Percentiles rank a stretch among this genome's conserved stretches.
Conservation (phyloP, 352 stramenopile species). For the Phytopythium boreale region DNA sequence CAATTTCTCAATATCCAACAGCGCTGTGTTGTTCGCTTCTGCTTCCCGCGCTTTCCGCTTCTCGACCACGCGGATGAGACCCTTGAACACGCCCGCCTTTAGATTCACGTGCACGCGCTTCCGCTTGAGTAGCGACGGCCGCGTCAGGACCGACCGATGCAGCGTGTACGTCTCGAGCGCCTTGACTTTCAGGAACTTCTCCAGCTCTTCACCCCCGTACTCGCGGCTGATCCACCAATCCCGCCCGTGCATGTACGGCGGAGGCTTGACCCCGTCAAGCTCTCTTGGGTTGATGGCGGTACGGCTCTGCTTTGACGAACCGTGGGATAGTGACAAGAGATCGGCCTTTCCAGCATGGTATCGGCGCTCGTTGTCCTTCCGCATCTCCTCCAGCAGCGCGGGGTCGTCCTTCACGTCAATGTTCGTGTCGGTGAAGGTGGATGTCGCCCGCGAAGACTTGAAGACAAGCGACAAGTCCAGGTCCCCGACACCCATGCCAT, state of each 20-base stretch:
- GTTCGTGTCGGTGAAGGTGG: background rate
- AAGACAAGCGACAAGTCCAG: constrained; percentile 28
- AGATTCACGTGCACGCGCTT: constrained; percentile 55
- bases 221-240: constrained; percentile 75
- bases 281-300: background rate
- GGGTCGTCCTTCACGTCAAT: constrained; percentile 27
- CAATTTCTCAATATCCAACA: constrained; percentile 47
- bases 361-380: constrained; percentile 44
- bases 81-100: constrained; percentile 78
- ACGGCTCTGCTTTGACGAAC: background rate
- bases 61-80: constrained; percentile 60
- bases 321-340: constrained; percentile 23
- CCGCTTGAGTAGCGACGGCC: constrained; percentile 50
- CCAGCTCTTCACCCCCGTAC: constrained; percentile 69
- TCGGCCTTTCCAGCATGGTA: constrained; percentile 47
- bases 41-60: constrained; percentile 8
- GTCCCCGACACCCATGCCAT: constrained; percentile 62
- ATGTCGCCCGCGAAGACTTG: constrained; percentile 13
- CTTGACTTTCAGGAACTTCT: constrained; percentile 62
- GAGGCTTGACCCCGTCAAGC: constrained; percentile 9
- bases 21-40: constrained; percentile 15
- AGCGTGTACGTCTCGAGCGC: constrained; percentile 80
- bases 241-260: constrained; percentile 49
- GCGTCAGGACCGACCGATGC: constrained; percentile 52
- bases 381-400: constrained; percentile 42